phyloP scores from a whole-genome alignment of 2,329 filamentous ascomycete species.

The Rutstroemia sp. region DNA sequence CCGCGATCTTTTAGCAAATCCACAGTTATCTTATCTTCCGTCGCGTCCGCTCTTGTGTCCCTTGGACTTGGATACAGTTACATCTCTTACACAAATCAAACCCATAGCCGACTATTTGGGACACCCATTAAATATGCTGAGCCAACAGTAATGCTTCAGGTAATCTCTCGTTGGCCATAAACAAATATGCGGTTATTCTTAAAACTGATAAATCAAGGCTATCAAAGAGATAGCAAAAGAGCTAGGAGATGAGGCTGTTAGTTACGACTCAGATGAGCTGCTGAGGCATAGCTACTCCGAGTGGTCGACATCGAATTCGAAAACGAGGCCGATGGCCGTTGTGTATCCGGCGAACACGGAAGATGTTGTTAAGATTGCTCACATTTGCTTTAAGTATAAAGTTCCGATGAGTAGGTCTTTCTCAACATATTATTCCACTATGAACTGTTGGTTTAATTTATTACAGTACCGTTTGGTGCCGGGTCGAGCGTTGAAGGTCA shows the following conservation, averaged over 20 bases:
- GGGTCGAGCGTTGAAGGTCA: constrained; percentile 56
- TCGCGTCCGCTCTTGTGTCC: constrained; percentile 2
- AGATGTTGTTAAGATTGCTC: constrained; percentile 52
- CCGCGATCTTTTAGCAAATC: neutral
- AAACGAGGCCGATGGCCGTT: constrained; percentile 52
- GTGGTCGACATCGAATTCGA: constrained; percentile 53
- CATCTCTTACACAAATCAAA: neutral
- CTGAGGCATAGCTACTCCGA: constrained; percentile 54
- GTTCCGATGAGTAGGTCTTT: constrained; percentile 58
- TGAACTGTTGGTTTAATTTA: neutral
- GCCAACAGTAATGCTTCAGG: constrained; percentile 5
- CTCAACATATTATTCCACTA: constrained; percentile 31
- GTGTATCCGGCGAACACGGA: constrained; percentile 54
- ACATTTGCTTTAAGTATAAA: constrained; percentile 67
- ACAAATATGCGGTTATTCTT: neutral
- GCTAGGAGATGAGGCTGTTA: neutral
- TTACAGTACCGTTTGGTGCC: constrained; percentile 3
- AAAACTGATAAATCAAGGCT: constrained; percentile 1
- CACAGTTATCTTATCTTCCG: constrained; percentile 2
- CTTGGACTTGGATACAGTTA: neutral
- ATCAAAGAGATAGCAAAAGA: constrained; percentile 1
- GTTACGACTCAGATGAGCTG: constrained; percentile 43
- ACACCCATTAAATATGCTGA: constrained; percentile 7
- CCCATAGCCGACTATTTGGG: neutral
- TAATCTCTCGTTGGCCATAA: neutral